Evolutionary conservation across 2,329 filamentous ascomycete species (phyloP).

Genomic region (Fusarium protoensiforme): DNA sequence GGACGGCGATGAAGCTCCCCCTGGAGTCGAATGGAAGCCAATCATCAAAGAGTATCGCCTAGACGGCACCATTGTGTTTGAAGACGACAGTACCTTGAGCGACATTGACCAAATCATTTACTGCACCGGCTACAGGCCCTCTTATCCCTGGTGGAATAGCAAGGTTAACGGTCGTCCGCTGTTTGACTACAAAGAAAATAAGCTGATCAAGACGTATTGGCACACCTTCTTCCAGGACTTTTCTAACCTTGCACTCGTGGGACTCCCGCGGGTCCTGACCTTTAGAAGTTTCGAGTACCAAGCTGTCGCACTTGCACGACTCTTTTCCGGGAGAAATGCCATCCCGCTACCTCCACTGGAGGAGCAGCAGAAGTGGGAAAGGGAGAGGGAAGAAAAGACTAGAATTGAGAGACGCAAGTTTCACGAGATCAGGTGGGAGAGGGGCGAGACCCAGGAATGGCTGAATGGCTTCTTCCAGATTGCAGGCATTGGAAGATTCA

Average conservation of each 20-base stretch:
- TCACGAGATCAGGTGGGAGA: slow-evolving; percentile 65
- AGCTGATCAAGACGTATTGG: slow-evolving; percentile 58
- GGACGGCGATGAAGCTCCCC: slow-evolving; percentile 60
- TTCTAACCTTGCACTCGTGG: slow-evolving; percentile 61
- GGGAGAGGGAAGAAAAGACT: slow-evolving; percentile 46
- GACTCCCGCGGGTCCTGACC: slow-evolving; percentile 61
- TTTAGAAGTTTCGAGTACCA: slow-evolving; percentile 68
- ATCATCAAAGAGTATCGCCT: slow-evolving; percentile 57
- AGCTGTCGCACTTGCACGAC: slow-evolving; percentile 62
- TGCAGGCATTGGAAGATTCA: slow-evolving; percentile 60
- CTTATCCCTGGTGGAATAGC: slow-evolving; percentile 62
- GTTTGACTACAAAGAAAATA: slow-evolving; percentile 60
- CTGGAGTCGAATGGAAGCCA: slow-evolving; percentile 65
- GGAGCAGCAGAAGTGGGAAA: slow-evolving; percentile 61
- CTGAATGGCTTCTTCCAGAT: slow-evolving; percentile 58
- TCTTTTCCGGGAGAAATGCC: slow-evolving; percentile 56
- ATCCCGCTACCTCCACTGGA: slow-evolving; percentile 50
- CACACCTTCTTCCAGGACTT: slow-evolving; percentile 64
- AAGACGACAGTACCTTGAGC: slow-evolving; percentile 49
- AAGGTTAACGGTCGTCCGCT: slow-evolving; percentile 57
- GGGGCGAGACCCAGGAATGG: slow-evolving; percentile 61
- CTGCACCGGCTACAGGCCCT: slow-evolving; percentile 56
- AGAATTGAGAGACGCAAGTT: slow-evolving; percentile 54
- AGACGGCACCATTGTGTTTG: slow-evolving; percentile 57
- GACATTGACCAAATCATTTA: slow-evolving; percentile 55